Base-by-base conservation (phyloP, 495 filamentous ascomycete genomes). In the Eremomyces bilateralis region DNA sequence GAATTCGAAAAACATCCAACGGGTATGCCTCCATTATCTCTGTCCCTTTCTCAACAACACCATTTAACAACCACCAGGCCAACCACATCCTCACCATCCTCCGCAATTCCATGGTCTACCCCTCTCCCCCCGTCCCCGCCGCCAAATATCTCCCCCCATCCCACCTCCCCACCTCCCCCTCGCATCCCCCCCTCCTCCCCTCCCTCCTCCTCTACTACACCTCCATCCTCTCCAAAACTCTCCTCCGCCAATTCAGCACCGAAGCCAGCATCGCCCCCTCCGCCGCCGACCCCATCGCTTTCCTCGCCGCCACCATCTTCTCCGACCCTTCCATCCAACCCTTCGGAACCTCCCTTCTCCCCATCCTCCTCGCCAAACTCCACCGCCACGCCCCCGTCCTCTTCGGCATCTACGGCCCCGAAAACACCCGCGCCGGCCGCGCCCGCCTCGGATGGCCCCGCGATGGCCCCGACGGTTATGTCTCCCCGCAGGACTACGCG, bases 331-430 rank as follows among this genome's bases (percentile, higher is more conserved):
- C 63, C 0, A 76, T 81, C 43, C 56, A 62, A 13, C 80, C 75
- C 64, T 65, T 78, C 20, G 80, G 76, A 2, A 53, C 60, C 21
- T 67, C 71, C 10, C 58, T 95, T 42, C 75, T 82, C 29, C 84
- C 94, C 42, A 76, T 95, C 34, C 53, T 95, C 15, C 67, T 90
- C 48, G 82, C 88, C 20, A 93, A 95, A 50, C 75, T 80, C 41
- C 71, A 79, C 27, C 60, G 73, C 3, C 62, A 68, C 18, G 92
- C 82, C 46, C 85, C 90, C 3, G 73, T 82, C 8, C 60, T 99
- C 8, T 95, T 79, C 52, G 90, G 90, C 15, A 73, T 83, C 44
- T 64, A 65, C 15, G 85, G 79, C 21, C 67, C 59, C 32, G 79
- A 90, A 42, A 73, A 66, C 33, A 90, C 76, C 0, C 63, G 73